phyloP scores from a whole-genome alignment of 768 basidiomycete genomes.

The Crassisporium funariophilum region DNA sequence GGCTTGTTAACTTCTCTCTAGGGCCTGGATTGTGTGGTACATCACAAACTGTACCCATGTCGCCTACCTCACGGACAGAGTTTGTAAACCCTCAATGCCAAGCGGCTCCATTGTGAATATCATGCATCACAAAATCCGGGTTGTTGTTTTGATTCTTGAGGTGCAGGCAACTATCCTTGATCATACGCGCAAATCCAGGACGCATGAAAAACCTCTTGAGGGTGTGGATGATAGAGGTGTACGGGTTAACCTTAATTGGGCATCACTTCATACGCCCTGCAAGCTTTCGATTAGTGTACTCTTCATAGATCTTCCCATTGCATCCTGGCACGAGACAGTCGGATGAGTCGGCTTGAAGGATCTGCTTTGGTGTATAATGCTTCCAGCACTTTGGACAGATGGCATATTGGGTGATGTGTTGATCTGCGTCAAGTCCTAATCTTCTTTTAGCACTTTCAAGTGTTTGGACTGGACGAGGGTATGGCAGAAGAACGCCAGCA shows the following conservation, averaged over 20 bases:
- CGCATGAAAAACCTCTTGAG: slow-evolving; percentile 17
- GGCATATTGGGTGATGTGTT: slow-evolving; percentile 21
- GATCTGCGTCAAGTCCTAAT: slow-evolving; percentile 26
- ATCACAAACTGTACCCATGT: slow-evolving; percentile 15
- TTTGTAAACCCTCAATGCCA: slow-evolving; percentile 16
- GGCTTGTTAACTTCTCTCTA: slow-evolving; percentile 3
- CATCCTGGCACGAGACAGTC: slow-evolving; percentile 12
- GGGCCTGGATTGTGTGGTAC: not conserved
- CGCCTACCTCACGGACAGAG: slow-evolving; percentile 14
- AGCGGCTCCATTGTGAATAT: slow-evolving; percentile 19
- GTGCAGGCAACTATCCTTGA: slow-evolving; percentile 9
- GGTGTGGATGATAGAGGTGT: slow-evolving; percentile 22
- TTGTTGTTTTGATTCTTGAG: slow-evolving; percentile 14
- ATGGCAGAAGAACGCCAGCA: slow-evolving; percentile 9
- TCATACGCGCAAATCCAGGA: slow-evolving; percentile 10
- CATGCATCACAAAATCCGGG: slow-evolving; percentile 24
- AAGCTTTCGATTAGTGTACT: slow-evolving; percentile 6
- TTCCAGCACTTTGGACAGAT: slow-evolving; percentile 24
- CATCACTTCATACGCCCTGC: slow-evolving; percentile 4
- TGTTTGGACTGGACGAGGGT: slow-evolving; percentile 17
- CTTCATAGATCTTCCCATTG: slow-evolving; percentile 11
- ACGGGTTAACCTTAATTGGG: slow-evolving; percentile 14
- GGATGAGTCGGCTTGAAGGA: slow-evolving; percentile 7
- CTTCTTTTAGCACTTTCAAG: slow-evolving; percentile 20
- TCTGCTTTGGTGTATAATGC: slow-evolving; percentile 12